Conservation (phyloP, 805 yeast genomes). For the Metschnikowia similis region DNA sequence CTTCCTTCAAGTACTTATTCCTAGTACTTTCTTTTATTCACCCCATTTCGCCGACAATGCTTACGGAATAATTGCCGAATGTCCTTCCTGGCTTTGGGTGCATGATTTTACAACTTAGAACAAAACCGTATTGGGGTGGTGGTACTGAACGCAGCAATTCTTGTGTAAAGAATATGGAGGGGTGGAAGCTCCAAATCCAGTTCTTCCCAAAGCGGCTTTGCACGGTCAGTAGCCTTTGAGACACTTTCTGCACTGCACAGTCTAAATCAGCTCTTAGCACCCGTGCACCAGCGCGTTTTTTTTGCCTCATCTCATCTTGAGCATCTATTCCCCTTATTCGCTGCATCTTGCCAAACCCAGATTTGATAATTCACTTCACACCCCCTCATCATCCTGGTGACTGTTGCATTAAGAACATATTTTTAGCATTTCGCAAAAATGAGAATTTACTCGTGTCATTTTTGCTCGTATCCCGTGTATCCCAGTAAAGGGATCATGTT, state of each 20-base stretch:
- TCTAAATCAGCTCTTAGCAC: background rate
- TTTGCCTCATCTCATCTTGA: conserved; percentile 15
- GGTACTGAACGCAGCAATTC: no score
- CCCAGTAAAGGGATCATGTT: conserved; percentile 88
- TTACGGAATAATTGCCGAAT: no score
- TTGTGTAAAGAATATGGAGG: no score
- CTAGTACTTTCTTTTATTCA: no score
- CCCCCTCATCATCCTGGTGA: conserved; percentile 1
- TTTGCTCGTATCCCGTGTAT: conserved; percentile 95
- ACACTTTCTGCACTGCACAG: background rate
- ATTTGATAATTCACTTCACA: conserved; percentile 5
- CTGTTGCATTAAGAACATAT: background rate
- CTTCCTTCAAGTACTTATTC: no score
- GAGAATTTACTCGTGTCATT: conserved; percentile 91
- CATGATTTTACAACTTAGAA: no score
- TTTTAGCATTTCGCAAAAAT: conserved; percentile 31
- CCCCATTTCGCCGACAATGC: no score
- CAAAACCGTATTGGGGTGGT: no score
- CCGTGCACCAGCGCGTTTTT: conserved; percentile 17
- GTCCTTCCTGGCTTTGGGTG: no score
- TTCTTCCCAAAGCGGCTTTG: no score
- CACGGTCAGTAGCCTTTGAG: no score
- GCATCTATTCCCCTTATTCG: conserved; percentile 1
- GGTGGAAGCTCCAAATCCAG: no score
- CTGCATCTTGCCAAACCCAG: conserved; percentile 1